phyloP scores from a whole-genome alignment of 2,329 filamentous ascomycete species.

The Colletotrichum sidae region DNA sequence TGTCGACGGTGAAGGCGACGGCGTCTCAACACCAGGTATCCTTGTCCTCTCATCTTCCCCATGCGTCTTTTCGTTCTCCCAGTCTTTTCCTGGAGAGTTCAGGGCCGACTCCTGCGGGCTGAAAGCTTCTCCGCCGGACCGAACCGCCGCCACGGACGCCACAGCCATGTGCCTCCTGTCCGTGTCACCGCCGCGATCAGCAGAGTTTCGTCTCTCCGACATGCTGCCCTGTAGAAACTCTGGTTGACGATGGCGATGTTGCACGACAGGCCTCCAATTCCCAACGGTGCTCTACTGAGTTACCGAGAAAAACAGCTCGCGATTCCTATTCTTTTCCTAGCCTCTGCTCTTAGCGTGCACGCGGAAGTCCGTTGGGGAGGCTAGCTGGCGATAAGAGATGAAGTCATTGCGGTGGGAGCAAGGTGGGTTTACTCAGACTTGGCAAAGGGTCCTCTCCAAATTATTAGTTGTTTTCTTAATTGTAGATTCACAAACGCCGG shows the following conservation, averaged over 20 bases:
- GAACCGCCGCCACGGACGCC: constrained; percentile 2
- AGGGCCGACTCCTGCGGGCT: constrained; percentile 9
- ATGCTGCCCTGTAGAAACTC: not conserved
- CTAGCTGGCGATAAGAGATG: constrained; percentile 6
- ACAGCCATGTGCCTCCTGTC: constrained; percentile 10
- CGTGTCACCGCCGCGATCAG: constrained; percentile 16
- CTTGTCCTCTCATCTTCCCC: constrained; percentile 16
- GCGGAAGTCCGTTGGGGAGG: constrained; percentile 25
- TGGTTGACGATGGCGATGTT: not conserved
- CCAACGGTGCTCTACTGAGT: too few species aligned
- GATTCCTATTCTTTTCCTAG: not conserved
- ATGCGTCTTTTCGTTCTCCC: not conserved
- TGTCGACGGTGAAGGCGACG: not conserved
- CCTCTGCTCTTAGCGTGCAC: constrained; percentile 10
- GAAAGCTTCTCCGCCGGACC: constrained; percentile 2
- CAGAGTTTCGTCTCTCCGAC: constrained; percentile 18
- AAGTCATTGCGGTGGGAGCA: constrained; percentile 19
- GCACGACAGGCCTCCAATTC: too few species aligned
- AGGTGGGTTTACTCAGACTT: not conserved
- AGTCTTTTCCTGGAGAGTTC: constrained; percentile 7
- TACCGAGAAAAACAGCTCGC: too few species aligned
- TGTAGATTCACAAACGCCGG: too few species aligned
- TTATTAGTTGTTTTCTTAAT: not conserved
- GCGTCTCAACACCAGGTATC: not conserved
- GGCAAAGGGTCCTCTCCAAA: not conserved